These are phyloP conservation scores for Brasenia schreberi DNA, from an alignment of 164 flowering plant species.

Conservation along the genomic window DNA sequence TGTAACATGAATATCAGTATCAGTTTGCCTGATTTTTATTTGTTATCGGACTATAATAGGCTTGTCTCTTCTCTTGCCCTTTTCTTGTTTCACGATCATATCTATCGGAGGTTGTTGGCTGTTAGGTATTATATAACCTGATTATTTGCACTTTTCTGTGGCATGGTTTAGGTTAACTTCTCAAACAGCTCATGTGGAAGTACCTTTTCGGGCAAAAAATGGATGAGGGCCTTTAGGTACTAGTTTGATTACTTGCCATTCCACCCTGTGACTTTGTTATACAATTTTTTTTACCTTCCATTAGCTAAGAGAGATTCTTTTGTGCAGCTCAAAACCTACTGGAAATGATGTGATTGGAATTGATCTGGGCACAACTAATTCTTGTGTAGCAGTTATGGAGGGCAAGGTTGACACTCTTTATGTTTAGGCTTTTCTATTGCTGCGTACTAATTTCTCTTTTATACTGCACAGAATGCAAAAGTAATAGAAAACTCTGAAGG, in stretches of 20 bases:
- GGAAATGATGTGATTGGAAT: conserved; percentile 72
- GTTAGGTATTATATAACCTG: background rate
- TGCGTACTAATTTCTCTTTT: background rate
- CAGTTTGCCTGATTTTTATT: too few species aligned
- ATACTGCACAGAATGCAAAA: conserved; percentile 29
- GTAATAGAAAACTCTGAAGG: conserved; percentile 71
- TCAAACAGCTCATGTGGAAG: background rate
- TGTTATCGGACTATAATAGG: too few species aligned
- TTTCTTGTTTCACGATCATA: too few species aligned
- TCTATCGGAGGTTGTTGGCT: too few species aligned
- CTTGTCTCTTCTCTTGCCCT: too few species aligned
- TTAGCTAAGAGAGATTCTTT: background rate
- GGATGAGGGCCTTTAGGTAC: background rate
- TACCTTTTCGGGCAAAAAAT: background rate
- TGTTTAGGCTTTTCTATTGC: too few species aligned
- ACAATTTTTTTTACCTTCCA: background rate
- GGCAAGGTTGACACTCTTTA: conserved; percentile 38
- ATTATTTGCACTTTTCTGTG: background rate
- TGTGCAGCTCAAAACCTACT: conserved; percentile 44
- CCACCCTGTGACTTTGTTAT: background rate
- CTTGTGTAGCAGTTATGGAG: conserved; percentile 81
- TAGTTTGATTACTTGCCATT: background rate
- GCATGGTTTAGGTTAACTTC: background rate
- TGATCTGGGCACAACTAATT: conserved; percentile 80
- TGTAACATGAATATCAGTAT: too few species aligned